Evolutionary conservation across 2,329 filamentous ascomycete species (phyloP), one percentile per base, ranked within the genome.

Genomic region (Cercospora beticola): DNA sequence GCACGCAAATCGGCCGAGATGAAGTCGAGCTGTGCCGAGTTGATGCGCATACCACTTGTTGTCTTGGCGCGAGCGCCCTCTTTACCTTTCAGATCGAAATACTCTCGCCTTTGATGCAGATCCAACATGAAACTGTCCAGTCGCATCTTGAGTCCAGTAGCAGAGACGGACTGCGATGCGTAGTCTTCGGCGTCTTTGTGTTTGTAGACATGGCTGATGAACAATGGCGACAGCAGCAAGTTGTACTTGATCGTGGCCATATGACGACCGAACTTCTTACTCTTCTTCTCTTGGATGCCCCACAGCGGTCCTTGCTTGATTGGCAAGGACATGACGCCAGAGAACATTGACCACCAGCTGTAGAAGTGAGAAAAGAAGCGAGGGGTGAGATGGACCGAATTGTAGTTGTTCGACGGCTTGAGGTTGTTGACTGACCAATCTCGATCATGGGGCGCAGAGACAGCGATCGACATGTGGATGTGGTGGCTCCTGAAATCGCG

Each of bases 211-310:
- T 99, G 95, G 74, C 94, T 96, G 71, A 99, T 87, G 79, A 97
- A 99, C 2, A 99, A 83, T 0, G 95, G 95, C 2, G 95, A 97
- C 16, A 99, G 84, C 3, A 98, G 86, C 23, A 99, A 83, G 71
- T 94, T 97, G 82, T 98, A 98, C 83, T 99, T 99, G 84, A 99
- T 94, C 8, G 96, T 99, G n/a, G 93, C 94, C 70, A 99, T 83
- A 80, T 99, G 96, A 61, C 95, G 88, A 14, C 94, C 94, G 78
- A 99, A 99, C 79, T 99, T 99, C 82, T 99, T 99, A 84, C 93
- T 97, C 57, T 93, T 95, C 83, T 97, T 97, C 74, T 97, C 95
- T 26, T 93, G 87, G 0, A 93, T 93, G 5, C 94, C 94, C 89
- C 94, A 99, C 3, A 99, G 85, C 58, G 87, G 86, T 16, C 95